Conservation (phyloP, 1,139 yeast genomes). For the Suzukiozyma palmioleophila region DNA sequence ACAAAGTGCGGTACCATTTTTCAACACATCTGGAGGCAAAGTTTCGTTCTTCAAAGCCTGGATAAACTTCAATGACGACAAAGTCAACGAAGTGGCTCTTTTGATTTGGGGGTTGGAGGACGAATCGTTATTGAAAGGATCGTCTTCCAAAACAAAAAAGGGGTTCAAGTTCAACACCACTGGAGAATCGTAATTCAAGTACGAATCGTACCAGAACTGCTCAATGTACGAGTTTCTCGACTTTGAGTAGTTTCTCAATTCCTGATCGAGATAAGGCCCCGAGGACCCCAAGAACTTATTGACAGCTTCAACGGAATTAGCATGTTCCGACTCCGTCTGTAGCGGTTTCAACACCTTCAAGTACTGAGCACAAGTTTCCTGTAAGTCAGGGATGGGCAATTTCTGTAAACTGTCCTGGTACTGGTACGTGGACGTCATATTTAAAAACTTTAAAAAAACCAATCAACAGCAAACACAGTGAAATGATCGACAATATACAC, state of each 20-base stretch:
- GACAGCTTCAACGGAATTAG: conserved; percentile 58
- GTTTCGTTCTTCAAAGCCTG: conserved; percentile 74
- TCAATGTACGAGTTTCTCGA: conserved; percentile 76
- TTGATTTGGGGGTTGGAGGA: conserved; percentile 64
- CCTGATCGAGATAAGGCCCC: conserved; percentile 61
- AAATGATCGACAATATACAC: too few species aligned
- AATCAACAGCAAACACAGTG: too few species aligned
- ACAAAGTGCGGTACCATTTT: conserved; percentile 65
- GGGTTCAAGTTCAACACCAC: conserved; percentile 87
- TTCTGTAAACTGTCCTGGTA: conserved; percentile 54
- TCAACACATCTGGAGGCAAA: conserved; percentile 66
- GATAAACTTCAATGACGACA: conserved; percentile 73
- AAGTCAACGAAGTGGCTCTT: conserved; percentile 77
- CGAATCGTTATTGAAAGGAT: conserved; percentile 72
- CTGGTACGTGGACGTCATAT: conserved; percentile 42
- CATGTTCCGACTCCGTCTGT: conserved; percentile 69
- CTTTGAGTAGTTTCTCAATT: conserved; percentile 58
- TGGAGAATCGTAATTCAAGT: conserved; percentile 80
- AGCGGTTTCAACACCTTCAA: conserved; percentile 67
- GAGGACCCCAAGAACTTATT: conserved; percentile 49
- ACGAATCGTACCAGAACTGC: conserved; percentile 91
- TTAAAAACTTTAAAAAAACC: not conserved
- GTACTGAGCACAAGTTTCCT: conserved; percentile 60
- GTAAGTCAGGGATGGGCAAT: conserved; percentile 75
- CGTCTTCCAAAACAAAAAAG: conserved; percentile 82